Evolutionary conservation across 371 early-diverging fungal species (phyloP), one percentile per base, ranked within the genome.

Genomic region (Mucor racemosus): DNA sequence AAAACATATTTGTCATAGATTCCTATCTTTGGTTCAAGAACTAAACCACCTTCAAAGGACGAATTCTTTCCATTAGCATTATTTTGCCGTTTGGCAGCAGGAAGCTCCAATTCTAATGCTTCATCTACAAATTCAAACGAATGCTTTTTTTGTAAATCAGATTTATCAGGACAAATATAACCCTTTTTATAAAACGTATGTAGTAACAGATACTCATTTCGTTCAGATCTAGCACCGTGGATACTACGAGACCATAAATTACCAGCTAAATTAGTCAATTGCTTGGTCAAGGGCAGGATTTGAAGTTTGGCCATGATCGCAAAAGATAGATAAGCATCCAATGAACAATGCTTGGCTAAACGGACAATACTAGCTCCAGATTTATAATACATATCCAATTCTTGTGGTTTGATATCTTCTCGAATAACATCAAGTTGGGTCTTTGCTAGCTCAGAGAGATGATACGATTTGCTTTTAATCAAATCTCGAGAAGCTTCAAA

Each of bases 31-130:
- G 99, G 99, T 42, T 99, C 98, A 64, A 99, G 81, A 5, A 99
- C 99, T n/a, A 99, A 86, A 48, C 99, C 99, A 55, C 99, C 99
- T 8, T 90, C 77, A 68, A 98, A 99, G 6, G 95, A 81, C 67
- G 0, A 53, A 11, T 17, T 5, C 31, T n/a, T 48, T n/a, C 10
- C 41, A 36, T 50, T 34, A 0, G 13, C 19, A n/a, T 14, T 19
- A 26, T 31, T 42, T 11, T 44, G 60, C 15, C 72, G 61, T 58
- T 80, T 85, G 4, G 74, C 60, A n/a, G 79, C 78, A 7, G 66
- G 69, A 19, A 65, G 78, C 44, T 79, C 85, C 33, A 82, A 21
- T 53, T 62, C 44, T 21, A 67, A 19, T 41, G 53, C 62, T 40
- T 46, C 38, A 50, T 64, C 56, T 11, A 31, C 33, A 11, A 59